These are phyloP conservation scores for Macrolepiota fuliginosa DNA, from an alignment of 768 basidiomycete genomes.

Conservation along the genomic window DNA sequence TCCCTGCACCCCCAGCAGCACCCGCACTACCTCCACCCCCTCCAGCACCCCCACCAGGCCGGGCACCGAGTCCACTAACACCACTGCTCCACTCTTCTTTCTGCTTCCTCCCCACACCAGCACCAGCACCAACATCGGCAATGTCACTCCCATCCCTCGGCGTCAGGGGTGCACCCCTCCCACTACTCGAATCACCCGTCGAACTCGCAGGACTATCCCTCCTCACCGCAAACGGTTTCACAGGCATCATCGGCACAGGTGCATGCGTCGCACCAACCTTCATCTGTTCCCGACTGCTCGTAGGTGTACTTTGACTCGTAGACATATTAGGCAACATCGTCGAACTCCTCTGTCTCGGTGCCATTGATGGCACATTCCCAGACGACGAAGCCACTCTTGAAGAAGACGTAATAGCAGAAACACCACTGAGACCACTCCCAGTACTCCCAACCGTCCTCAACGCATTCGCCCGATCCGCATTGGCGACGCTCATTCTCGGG, in stretches of 20 bases:
- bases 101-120: slow-evolving; percentile 19
- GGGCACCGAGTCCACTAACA: slow-evolving; percentile 30
- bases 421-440: background rate
- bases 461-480: slow-evolving; percentile 14
- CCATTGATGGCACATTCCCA: background rate
- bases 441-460: slow-evolving; percentile 11
- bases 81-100: slow-evolving; percentile 27
- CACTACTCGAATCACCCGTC: slow-evolving; percentile 81
- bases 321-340: slow-evolving; percentile 34
- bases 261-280: slow-evolving; percentile 11
- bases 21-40: background rate
- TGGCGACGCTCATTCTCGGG: slow-evolving; percentile 5
- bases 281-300: slow-evolving; percentile 20
- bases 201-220: slow-evolving; percentile 81
- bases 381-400: slow-evolving; percentile 3
- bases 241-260: slow-evolving; percentile 26
- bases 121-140: slow-evolving; percentile 19
- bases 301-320: slow-evolving; percentile 13
- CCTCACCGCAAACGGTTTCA: slow-evolving; percentile 55
- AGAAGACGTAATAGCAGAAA: background rate
- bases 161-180: slow-evolving; percentile 63
- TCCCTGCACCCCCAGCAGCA: slow-evolving; percentile 5
- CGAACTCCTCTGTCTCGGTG: slow-evolving; percentile 35
- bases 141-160: slow-evolving; percentile 78
- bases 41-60: background rate